Conservation (phyloP, 2,329 filamentous ascomycete species). For the Neurospora sp. region DNA sequence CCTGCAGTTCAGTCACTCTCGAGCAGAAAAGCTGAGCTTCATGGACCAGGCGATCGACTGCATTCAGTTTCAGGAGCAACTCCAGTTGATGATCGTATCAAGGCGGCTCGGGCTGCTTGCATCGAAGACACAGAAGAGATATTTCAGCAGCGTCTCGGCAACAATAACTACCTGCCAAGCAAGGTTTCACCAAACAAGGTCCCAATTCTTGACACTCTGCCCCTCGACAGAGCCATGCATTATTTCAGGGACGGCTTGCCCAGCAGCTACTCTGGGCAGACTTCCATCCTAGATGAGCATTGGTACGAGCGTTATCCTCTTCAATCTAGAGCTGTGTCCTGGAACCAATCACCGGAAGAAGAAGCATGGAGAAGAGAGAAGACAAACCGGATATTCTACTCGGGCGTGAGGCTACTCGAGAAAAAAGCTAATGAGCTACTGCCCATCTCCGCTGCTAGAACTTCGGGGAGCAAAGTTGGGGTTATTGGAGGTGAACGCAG, state of each 20-base stretch:
- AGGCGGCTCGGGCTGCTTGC: background rate
- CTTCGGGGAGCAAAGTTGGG: conserved; percentile 24
- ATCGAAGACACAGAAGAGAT: background rate
- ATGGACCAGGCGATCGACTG: background rate
- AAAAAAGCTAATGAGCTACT: conserved; percentile 20
- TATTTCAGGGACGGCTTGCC: conserved; percentile 26
- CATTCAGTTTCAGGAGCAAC: background rate
- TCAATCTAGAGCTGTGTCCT: conserved; percentile 4
- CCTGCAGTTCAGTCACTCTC: background rate
- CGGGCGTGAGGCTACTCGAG: conserved; percentile 28
- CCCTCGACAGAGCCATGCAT: conserved; percentile 16
- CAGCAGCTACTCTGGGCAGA: conserved; percentile 19
- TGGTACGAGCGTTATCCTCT: conserved; percentile 18
- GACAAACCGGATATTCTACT: conserved; percentile 30
- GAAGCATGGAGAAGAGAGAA: conserved; percentile 6
- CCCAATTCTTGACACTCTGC: conserved; percentile 20
- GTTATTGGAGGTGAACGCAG: conserved; percentile 29
- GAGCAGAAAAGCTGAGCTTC: background rate
- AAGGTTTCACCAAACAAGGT: background rate
- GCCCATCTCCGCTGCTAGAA: conserved; percentile 22
- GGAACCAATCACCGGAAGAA: conserved; percentile 13
- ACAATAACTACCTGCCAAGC: background rate
- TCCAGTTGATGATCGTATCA: conserved; percentile 12
- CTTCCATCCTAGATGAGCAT: conserved; percentile 10
- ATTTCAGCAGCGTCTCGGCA: background rate